phyloP scores from a whole-genome alignment of 805 yeast species.

The Candida verbasci region DNA sequence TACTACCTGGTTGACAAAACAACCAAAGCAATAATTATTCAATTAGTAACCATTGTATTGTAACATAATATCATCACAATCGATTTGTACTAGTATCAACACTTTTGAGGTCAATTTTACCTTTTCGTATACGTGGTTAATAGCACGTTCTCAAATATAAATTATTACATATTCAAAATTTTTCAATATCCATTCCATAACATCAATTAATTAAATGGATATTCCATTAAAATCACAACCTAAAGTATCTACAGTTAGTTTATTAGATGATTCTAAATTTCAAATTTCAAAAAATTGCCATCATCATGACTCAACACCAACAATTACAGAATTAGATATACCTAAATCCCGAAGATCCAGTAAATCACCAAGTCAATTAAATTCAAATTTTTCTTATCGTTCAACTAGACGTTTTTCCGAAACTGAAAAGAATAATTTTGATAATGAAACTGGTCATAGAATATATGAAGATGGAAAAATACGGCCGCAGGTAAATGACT shows the following conservation, averaged over 20 bases:
- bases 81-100: too few species aligned
- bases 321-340: not conserved
- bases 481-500: slow-evolving; percentile 30
- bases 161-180: too few species aligned
- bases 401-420: slow-evolving; percentile 60
- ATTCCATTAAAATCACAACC: slow-evolving; percentile 38
- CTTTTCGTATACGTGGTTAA: too few species aligned
- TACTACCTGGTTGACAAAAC: too few species aligned
- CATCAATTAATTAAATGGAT: slow-evolving; percentile 20
- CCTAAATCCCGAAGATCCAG: not conserved
- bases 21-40: too few species aligned
- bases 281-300: slow-evolving; percentile 13
- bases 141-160: too few species aligned
- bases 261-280: slow-evolving; percentile 20
- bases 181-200: not conserved
- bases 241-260: slow-evolving; percentile 32
- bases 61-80: too few species aligned
- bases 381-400: slow-evolving; percentile 15
- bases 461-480: slow-evolving; percentile 50
- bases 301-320: not conserved
- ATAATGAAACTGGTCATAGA: slow-evolving; percentile 49
- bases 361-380: not conserved
- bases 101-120: too few species aligned
- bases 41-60: too few species aligned
- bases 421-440: slow-evolving; percentile 58